These are phyloP conservation scores for Musa acuminata DNA, from an alignment of 176 grass and related monocot genomes.

Conservation along the genomic window DNA sequence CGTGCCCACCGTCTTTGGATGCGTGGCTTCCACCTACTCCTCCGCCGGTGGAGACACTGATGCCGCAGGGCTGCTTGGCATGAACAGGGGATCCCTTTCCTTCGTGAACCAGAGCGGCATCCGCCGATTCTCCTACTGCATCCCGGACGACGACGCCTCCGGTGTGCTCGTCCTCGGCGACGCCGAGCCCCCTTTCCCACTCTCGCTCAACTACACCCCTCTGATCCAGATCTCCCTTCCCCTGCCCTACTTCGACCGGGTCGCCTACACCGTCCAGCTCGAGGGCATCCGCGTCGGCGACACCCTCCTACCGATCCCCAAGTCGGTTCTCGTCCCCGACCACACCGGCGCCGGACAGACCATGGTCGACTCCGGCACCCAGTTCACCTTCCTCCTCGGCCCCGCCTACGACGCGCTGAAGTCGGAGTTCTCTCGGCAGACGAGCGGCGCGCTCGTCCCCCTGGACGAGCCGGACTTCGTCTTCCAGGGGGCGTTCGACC, in stretches of 20 bases:
- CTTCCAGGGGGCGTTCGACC: slow-evolving; percentile 75
- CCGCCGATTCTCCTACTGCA: slow-evolving; percentile 65
- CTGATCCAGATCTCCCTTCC: slow-evolving; percentile 52
- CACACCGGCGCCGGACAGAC: slow-evolving; percentile 81
- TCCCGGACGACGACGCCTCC: slow-evolving; percentile 32
- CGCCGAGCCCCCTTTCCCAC: not conserved
- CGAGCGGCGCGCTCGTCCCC: slow-evolving; percentile 27
- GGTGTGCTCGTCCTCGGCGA: slow-evolving; percentile 64
- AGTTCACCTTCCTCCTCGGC: slow-evolving; percentile 76
- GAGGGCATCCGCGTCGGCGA: slow-evolving; percentile 59
- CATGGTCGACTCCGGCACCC: slow-evolving; percentile 73
- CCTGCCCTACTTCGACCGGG: slow-evolving; percentile 72
- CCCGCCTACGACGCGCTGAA: slow-evolving; percentile 55
- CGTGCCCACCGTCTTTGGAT: slow-evolving; percentile 41
- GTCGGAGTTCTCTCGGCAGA: slow-evolving; percentile 42
- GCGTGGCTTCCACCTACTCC: slow-evolving; percentile 47
- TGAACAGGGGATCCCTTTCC: slow-evolving; percentile 71
- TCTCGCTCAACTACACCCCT: slow-evolving; percentile 62
- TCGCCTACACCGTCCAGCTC: slow-evolving; percentile 69
- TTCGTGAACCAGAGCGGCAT: slow-evolving; percentile 63
- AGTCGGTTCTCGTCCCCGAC: slow-evolving; percentile 54
- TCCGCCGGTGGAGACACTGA: slow-evolving; percentile 16
- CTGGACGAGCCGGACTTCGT: slow-evolving; percentile 51
- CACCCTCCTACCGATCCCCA: slow-evolving; percentile 51
- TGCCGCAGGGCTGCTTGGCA: slow-evolving; percentile 47